Evolutionary conservation across 2,329 filamentous ascomycete species (phyloP), one percentile per base, ranked within the genome.

Genomic region (Fusarium nelsonii): DNA sequence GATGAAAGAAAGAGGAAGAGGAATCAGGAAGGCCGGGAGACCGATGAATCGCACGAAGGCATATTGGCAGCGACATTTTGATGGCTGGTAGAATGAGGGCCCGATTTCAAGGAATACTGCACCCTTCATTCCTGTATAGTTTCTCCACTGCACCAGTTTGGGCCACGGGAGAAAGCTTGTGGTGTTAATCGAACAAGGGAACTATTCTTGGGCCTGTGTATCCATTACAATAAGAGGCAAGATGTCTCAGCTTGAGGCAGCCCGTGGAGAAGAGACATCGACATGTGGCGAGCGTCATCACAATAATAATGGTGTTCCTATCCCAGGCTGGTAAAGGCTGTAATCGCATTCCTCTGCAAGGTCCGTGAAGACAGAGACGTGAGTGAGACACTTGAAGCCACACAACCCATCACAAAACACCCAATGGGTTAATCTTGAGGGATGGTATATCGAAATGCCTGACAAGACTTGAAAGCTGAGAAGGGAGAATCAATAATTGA

Each of bases 111-210:
- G 58, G 58, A 70, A 77, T 78, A 78, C 59, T 59, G 37, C 72
- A 71, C 78, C 79, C 78, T 81, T 78, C 79, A 81, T 81, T 81
- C 79, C 79, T 75, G 57, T 52, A 75, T 46, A 63, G 44, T 44
- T 51, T 60, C 60, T 64, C 60, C 73, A 70, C 70, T 46, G 50
- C 56, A 63, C 69, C 65, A 72, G 72, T 72, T 73, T 66, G 53
- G 11, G 52, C 41, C 58, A 70, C 48, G 62, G 58, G 62, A 58
- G 58, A 67, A 59, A 62, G 59, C 61, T 58, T 48, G 52, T 39
- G 51, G 53, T 64, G 32, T 37, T 39, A 52, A 46, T 56, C 55
- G 33, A 39, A 53, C 44, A 39, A 65, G 59, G 63, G 56, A 49
- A 68, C 45, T 56, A 55, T 65, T 49, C 60, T 36, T 48, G 41